Conservation (phyloP, 768 basidiomycete species). For the Suillus lakei region DNA sequence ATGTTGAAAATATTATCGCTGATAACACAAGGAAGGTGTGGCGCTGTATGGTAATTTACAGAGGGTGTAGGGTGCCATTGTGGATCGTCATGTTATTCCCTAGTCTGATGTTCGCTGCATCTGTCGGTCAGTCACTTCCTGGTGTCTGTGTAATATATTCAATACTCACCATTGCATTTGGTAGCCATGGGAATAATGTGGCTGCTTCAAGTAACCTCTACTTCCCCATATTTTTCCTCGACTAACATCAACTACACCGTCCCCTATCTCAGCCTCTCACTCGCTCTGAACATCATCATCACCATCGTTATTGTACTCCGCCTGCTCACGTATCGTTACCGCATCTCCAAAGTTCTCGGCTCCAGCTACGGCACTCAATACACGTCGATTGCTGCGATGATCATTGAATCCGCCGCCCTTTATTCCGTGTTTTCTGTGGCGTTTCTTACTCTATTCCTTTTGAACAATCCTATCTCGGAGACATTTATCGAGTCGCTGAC, state of each 20-base stretch:
- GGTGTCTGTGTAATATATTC: too few relatives aligned
- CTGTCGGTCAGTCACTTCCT: not conserved
- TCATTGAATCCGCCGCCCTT: conserved; percentile 40
- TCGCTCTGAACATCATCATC: conserved; percentile 37
- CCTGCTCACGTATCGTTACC: conserved; percentile 27
- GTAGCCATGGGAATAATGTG: conserved; percentile 1
- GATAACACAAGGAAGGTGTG: not conserved
- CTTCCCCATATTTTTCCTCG: conserved; percentile 11
- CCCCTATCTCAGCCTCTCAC: conserved; percentile 32
- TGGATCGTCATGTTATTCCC: not conserved
- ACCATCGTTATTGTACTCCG: conserved; percentile 37
- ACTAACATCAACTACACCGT: conserved; percentile 18
- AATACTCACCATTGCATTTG: not conserved
- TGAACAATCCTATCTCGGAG: conserved; percentile 27
- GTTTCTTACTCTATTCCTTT: conserved; percentile 34
- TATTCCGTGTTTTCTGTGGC: conserved; percentile 32
- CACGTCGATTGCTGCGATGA: conserved; percentile 37
- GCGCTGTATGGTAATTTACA: conserved; percentile 8
- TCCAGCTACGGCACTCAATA: conserved; percentile 28
- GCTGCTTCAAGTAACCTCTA: not conserved
- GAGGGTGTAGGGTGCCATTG: not conserved
- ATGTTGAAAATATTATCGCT: not conserved
- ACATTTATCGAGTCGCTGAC: conserved; percentile 34
- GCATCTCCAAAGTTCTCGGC: conserved; percentile 23
- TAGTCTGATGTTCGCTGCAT: not conserved